Conservation (phyloP, 306 rosid genomes). For the Aeschynomene evenia region DNA sequence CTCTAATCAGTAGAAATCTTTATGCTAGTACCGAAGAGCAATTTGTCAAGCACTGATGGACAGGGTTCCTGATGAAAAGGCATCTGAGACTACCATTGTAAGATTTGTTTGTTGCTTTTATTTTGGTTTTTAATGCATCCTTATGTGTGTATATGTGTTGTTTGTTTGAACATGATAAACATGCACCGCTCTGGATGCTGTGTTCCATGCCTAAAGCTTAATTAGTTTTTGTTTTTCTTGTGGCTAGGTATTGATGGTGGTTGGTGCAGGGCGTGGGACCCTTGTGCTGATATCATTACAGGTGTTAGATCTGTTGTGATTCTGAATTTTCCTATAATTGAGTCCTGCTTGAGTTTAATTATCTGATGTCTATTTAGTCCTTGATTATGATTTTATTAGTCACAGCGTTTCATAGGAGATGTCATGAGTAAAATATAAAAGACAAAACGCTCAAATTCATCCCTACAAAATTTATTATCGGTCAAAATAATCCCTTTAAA, state of each 20-base stretch:
- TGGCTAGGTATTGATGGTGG: conserved; percentile 77
- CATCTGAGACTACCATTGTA: conserved; percentile 45
- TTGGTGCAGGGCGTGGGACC: conserved; percentile 88
- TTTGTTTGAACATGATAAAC: not conserved
- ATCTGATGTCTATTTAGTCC: no score
- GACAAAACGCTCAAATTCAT: no score
- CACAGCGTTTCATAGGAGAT: no score
- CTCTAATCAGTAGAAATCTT: not conserved
- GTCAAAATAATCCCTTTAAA: no score
- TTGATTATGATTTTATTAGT: no score
- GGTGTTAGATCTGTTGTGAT: conserved; percentile 36
- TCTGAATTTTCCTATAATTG: no score
- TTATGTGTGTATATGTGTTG: conserved; percentile 23
- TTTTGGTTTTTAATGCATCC: conserved; percentile 20
- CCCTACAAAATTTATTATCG: no score
- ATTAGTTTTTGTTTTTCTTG: conserved; percentile 2
- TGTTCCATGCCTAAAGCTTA: not conserved
- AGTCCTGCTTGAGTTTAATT: no score
- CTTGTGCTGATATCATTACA: conserved; percentile 67
- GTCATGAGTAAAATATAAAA: no score
- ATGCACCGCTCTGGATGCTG: not conserved
- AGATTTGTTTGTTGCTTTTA: conserved; percentile 12
- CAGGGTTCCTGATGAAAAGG: conserved; percentile 63
- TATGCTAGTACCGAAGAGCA: conserved; percentile 64
- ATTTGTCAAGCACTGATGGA: conserved; percentile 60